Conservation (phyloP, 1,139 yeast species). For the Blastobotrys aristatus region DNA sequence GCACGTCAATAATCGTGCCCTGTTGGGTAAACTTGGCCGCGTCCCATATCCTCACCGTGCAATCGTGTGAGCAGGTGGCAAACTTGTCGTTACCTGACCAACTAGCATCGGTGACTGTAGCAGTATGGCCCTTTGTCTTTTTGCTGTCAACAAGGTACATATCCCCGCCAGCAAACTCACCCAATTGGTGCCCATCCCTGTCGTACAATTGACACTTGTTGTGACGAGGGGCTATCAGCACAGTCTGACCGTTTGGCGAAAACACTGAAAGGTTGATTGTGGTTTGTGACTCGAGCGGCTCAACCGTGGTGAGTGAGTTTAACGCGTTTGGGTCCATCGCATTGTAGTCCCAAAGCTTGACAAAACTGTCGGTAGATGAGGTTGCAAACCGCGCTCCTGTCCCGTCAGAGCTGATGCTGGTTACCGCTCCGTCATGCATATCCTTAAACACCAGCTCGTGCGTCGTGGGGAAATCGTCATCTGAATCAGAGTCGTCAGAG, state of each 20-base stretch:
- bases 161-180: conserved; percentile 34
- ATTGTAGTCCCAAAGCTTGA: conserved; percentile 35
- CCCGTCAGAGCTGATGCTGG: conserved; percentile 31
- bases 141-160: conserved; percentile 37
- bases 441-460: conserved; percentile 30
- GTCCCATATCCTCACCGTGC: conserved; percentile 39
- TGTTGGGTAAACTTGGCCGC: conserved; percentile 25
- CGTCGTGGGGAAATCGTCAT: conserved; percentile 31
- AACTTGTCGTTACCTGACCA: conserved; percentile 33
- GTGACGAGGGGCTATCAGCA: conserved; percentile 30
- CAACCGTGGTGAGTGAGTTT: conserved; percentile 30
- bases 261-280: conserved; percentile 27
- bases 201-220: conserved; percentile 28
- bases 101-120: conserved; percentile 33
- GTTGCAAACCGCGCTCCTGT: conserved; percentile 32
- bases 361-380: conserved; percentile 30
- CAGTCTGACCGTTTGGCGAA: conserved; percentile 22
- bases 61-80: conserved; percentile 33
- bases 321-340: conserved; percentile 31
- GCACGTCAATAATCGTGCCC: conserved; percentile 31
- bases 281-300: conserved; percentile 31
- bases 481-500: conserved; percentile 24
- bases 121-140: conserved; percentile 38
- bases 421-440: conserved; percentile 29
- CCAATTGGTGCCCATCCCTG: conserved; percentile 29